Percentiles rank a stretch among this genome's conserved stretches.
Evolutionary conservation across 2,329 filamentous ascomycete genomes (phyloP).

Genomic region (Beauveria sp.): DNA sequence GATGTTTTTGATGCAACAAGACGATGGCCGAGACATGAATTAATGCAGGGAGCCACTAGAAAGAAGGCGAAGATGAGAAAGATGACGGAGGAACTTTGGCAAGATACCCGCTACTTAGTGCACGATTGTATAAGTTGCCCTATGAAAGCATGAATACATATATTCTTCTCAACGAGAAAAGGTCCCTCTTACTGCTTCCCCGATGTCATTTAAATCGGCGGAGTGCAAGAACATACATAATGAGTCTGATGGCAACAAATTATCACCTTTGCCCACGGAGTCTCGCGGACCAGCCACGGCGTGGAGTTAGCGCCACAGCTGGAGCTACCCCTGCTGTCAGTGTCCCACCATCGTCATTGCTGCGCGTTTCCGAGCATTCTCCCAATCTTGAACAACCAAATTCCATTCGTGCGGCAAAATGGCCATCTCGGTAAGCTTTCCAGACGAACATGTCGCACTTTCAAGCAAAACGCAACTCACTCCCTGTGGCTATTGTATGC

Average conservation of each 20-base stretch:
- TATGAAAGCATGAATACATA: not conserved
- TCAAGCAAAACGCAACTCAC: no score
- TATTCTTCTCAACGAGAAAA: not conserved
- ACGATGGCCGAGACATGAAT: not conserved
- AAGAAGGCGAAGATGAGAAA: not conserved
- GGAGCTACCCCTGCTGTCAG: slow-evolving; percentile 7
- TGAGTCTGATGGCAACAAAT: no score
- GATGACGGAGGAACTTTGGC: not conserved
- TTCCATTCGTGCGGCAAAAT: slow-evolving; percentile 14
- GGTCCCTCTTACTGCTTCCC: not conserved
- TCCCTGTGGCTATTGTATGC: no score
- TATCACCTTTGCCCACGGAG: not conserved
- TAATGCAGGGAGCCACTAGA: not conserved
- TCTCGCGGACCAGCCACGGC: not conserved
- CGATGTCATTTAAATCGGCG: not conserved
- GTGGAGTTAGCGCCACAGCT: not conserved
- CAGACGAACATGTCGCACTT: not conserved
- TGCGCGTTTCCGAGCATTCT: not conserved
- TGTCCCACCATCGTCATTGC: slow-evolving; percentile 11
- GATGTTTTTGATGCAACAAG: not conserved
- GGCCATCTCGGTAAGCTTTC: slow-evolving; percentile 18
- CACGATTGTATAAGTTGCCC: not conserved
- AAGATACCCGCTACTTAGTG: slow-evolving; percentile 8
- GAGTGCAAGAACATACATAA: no score
- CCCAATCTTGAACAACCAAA: not conserved